Conservation (phyloP, 148 eudicot species). For the Amaranthus cruentus region DNA sequence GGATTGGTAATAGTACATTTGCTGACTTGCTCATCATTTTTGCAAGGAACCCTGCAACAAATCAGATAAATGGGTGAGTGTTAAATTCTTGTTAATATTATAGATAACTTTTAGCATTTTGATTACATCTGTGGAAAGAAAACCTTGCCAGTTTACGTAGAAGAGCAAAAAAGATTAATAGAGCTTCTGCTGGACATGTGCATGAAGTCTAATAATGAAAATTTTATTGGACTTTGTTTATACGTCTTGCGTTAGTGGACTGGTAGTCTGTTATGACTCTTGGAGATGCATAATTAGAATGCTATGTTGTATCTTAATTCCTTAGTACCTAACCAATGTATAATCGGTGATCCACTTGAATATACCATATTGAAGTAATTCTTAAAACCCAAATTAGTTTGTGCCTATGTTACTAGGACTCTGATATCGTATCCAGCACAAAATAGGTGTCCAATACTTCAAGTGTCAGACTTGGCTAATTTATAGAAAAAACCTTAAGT, state of each 20-base stretch:
- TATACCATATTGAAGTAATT: not conserved
- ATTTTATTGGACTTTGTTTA: not conserved
- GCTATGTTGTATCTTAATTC: not conserved
- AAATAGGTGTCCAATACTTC: too few species aligned
- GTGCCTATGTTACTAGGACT: too few species aligned
- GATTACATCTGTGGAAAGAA: not conserved
- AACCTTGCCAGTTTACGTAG: not conserved
- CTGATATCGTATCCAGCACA: too few species aligned
- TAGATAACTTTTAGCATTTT: not conserved
- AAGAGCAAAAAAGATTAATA: not conserved
- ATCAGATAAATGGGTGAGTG: conserved; percentile 85
- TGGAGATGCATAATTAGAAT: not conserved
- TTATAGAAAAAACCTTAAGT: too few species aligned
- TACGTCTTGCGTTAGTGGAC: not conserved
- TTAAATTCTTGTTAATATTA: not conserved
- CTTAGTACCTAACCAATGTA: too few species aligned
- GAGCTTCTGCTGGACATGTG: not conserved
- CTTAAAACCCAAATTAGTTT: too few species aligned
- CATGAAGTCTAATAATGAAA: not conserved
- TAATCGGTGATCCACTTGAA: not conserved
- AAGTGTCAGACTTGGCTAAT: too few species aligned
- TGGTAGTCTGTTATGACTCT: not conserved
- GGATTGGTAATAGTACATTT: conserved; percentile 96
- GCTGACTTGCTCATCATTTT: conserved; percentile 84
- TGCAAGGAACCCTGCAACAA: conserved; percentile 68